Base-by-base conservation (phyloP, 1,139 yeast species). In the Debaryomyces nepalensis region DNA sequence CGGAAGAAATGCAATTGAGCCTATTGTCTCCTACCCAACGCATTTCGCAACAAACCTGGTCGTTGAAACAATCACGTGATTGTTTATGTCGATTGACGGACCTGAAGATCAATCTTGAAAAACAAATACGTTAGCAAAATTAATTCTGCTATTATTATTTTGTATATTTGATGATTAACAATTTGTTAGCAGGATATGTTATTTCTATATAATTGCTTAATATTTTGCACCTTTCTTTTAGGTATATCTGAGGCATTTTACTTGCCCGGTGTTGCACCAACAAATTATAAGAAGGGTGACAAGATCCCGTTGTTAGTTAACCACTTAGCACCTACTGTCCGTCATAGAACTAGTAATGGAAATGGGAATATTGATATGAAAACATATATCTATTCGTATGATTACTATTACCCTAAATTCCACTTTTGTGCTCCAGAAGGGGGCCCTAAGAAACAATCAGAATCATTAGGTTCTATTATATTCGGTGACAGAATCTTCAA, bases 401-500 rank as follows among this genome's bases (percentile, higher is more conserved):
- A 91, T 63, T 89, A 91, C 66, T 93, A 93, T 66, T 84, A 84
- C 63, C 83, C 84, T 30, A 81, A 82, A 49, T 84, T 95, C 59
- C 89, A 86, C 59, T 88, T 91, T 64, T 93, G 99, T 66, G 61
- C 63, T 45, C 99, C 98, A 0, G 61, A 67, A 39, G 84, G 75
- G 23, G 87, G 85, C 0, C 80, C 85, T 12, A 72, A 75, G 53
- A 84, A 85, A 53, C 96, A 89, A 63, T 81, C 89, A 53, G 98
- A 91, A 66, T 85, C 95, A 9, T 74, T 93, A 41, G 99, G 99
- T 5, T 84, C 97, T 1, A 85, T 93, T 50, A 75, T 93, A 44
- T 90, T 95, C 64, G 99, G 99, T 47, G 99, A 93, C 66, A 78
- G 99, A 59, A 90, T 93, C 50, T 90, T 87, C 73, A 85, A 88